phyloP scores from a whole-genome alignment of 257 asterid species.

The Capsicum pubescens region DNA sequence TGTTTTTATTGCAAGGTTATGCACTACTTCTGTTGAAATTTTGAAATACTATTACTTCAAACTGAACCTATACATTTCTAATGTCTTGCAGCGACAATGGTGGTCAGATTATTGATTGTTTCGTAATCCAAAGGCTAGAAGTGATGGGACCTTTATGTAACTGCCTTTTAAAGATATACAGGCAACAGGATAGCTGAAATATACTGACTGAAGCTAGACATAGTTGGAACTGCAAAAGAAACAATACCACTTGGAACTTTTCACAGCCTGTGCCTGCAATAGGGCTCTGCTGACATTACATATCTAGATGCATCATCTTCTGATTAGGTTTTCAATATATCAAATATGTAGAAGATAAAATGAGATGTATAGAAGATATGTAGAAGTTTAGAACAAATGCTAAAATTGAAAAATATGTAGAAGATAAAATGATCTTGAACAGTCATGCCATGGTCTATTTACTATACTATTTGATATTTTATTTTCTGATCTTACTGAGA shows the following conservation, averaged over 20 bases:
- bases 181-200: not conserved
- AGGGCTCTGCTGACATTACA: not conserved
- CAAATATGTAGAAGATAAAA: not conserved
- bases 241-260: not conserved
- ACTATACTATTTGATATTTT: no score
- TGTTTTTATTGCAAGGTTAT: not conserved
- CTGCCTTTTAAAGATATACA: no score
- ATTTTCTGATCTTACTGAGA: no score
- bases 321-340: not conserved
- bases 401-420: no score
- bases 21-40: not conserved
- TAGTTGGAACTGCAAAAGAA: not conserved
- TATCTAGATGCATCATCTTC: not conserved
- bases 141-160: conserved; percentile 48
- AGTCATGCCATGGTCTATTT: no score
- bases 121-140: conserved; percentile 58
- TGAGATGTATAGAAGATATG: no score
- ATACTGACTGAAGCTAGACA: not conserved
- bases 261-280: not conserved
- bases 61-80: conserved; percentile 20
- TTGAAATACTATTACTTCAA: conserved; percentile 6
- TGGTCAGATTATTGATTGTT: conserved; percentile 31
- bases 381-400: no score
- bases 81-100: conserved; percentile 69
- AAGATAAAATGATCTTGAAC: no score